These are phyloP conservation scores for Chrysoporthe austroafricana DNA, from an alignment of 2,329 filamentous ascomycete species.

Conservation along the genomic window DNA sequence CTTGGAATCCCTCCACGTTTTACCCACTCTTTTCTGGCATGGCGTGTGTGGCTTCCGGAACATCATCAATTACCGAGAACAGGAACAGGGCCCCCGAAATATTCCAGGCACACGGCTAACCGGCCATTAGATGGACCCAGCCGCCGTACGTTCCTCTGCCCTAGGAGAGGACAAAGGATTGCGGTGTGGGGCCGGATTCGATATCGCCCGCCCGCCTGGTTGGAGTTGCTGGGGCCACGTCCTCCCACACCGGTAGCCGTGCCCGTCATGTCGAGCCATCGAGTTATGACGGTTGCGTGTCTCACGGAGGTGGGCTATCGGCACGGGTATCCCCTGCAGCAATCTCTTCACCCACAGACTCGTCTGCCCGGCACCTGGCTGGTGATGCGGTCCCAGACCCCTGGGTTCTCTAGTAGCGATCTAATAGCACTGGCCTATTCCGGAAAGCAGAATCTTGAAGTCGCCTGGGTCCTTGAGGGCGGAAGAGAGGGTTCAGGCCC, in stretches of 20 bases:
- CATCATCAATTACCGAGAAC: slow-evolving; percentile 5
- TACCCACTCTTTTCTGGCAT: background rate
- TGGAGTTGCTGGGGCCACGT: background rate
- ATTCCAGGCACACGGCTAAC: slow-evolving; percentile 6
- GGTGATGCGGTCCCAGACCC: background rate
- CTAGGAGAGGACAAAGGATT: background rate
- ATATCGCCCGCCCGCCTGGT: background rate
- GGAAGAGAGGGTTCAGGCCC: background rate
- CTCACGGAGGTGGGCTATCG: slow-evolving; percentile 1
- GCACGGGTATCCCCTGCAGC: background rate
- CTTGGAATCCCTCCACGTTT: background rate
- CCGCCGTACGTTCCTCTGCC: background rate
- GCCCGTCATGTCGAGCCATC: background rate
- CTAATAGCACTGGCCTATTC: background rate
- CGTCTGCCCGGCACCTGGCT: too few relatives aligned
- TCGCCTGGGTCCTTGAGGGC: background rate
- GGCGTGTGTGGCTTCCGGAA: background rate
- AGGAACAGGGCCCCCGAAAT: background rate
- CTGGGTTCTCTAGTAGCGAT: background rate
- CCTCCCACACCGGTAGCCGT: background rate
- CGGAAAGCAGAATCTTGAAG: background rate
- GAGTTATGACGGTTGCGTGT: background rate
- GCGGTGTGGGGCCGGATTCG: slow-evolving; percentile 2
- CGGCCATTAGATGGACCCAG: background rate
- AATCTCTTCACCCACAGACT: too few relatives aligned